These are phyloP conservation scores for Periglandula ipomoeae DNA, from an alignment of 2,329 filamentous ascomycete species.

Conservation along the genomic window DNA sequence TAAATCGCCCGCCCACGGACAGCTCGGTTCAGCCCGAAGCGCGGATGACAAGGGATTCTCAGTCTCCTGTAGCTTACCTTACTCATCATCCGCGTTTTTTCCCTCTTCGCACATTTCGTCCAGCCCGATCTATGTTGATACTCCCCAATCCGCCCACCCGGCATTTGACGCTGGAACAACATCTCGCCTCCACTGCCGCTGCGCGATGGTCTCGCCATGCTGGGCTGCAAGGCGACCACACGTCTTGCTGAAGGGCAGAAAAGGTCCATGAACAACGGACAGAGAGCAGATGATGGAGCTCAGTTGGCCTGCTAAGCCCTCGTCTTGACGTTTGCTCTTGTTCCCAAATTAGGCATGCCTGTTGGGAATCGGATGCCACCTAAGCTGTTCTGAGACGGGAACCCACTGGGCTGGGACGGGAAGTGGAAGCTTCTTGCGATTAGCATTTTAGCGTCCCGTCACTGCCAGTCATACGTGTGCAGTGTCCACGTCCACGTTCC, in stretches of 20 bases:
- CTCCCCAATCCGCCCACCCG: no score
- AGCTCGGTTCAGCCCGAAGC: not conserved
- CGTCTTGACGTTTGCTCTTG: not conserved
- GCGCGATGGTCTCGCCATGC: no score
- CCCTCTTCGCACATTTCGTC: no score
- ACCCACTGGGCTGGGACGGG: no score
- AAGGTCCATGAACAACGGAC: no score
- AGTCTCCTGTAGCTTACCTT: not conserved
- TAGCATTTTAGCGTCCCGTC: not conserved
- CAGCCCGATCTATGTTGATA: not conserved
- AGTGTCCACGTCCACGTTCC: not conserved
- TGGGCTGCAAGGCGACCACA: not conserved
- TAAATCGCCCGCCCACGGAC: not conserved
- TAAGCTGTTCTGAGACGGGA: no score
- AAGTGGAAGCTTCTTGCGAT: no score
- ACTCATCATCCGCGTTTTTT: not conserved
- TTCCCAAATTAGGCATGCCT: no score
- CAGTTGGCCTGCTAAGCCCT: not conserved
- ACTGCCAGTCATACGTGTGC: constrained; percentile 1
- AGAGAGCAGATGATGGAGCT: not conserved
- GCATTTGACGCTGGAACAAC: no score
- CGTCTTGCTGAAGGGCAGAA: no score
- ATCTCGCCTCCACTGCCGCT: no score
- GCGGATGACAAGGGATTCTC: not conserved
- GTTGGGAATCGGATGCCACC: no score